Evolutionary conservation across 176 grass and related monocot species (phyloP).

Genomic region (sorghum (Sorghum bicolor)): DNA sequence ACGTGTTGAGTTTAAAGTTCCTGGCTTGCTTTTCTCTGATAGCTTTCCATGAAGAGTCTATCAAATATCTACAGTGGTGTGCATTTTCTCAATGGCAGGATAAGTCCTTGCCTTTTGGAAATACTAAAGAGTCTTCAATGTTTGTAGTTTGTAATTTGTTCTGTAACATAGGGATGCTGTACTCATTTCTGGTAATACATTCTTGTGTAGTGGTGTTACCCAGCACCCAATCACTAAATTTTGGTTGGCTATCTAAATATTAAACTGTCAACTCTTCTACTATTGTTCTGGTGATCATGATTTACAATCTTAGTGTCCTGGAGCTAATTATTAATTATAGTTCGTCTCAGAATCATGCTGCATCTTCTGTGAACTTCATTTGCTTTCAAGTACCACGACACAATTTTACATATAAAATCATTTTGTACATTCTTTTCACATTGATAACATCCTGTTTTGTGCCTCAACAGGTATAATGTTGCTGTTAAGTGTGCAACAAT

Average conservation of each 20-base stretch:
- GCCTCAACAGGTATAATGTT: slow-evolving; percentile 72
- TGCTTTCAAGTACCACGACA: neutral
- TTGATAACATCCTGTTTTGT: slow-evolving; percentile 13
- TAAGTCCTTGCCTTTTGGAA: neutral
- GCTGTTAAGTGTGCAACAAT: slow-evolving; percentile 98
- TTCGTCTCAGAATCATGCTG: neutral
- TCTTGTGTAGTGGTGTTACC: neutral
- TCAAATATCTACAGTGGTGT: neutral
- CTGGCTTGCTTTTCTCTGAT: slow-evolving; percentile 5
- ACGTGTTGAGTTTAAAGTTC: neutral
- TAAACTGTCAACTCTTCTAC: slow-evolving; percentile 9
- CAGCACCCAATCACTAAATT: neutral
- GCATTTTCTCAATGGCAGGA: neutral
- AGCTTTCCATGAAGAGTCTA: neutral
- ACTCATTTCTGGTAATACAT: neutral
- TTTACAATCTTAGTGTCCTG: neutral
- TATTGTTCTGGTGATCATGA: neutral
- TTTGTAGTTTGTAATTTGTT: neutral
- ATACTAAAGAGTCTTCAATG: neutral
- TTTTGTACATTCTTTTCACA: neutral
- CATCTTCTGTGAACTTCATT: neutral
- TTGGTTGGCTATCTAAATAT: neutral
- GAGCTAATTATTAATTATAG: neutral
- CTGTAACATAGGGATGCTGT: neutral
- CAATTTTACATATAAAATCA: slow-evolving; percentile 6